Base-by-base conservation (phyloP, 306 rosid species). In the Begonia masoniana region DNA sequence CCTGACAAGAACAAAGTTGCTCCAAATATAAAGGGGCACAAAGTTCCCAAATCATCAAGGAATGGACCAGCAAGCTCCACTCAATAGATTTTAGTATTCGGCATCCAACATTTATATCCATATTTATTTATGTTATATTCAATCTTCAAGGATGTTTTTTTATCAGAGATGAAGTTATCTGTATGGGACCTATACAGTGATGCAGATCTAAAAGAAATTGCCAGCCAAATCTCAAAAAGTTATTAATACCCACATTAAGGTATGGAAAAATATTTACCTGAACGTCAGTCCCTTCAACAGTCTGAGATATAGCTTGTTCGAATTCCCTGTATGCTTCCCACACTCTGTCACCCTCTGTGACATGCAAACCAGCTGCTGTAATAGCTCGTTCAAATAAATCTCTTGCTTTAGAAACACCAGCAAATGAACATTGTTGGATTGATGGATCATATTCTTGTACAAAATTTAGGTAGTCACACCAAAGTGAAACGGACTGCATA, bases 301-400 rank as follows among this genome's bases (percentile, higher is more conserved):
- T 59, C 35, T 61, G 68, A 54, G 69, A 66, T 56, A 86, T 62
- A 51, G 92, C 74, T 72, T 67, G 85, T 76, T 91, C 96, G 61
- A 71, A 91, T 43, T 74, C 60, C 62, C 88, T 72, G 72, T 78
- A 91, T 53, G 81, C 79, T 63, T 83, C 86, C 99, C 99, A 91
- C 70, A 91, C 65, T 64, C 66, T 75, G 65, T 51, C 68, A 19
- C 94, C 99, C 66, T 91, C 76, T 2, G 80, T 47, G 62, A 91
- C 71, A 75, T 86, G 96, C 86, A 91, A 68, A 62, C 99, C 96
- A 53, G 74, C 77, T 12, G 96, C 92, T 21, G 94, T 77, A 65
- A 91, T 88, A 51, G 96, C 94, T 46, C 64, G 74, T 63, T 91
- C 96, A 71, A 77, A 91, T 21, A 86, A 71, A 64, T 77, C 95